Conservation (phyloP, 2,329 filamentous ascomycete genomes). For the Neophaeococcomyces aloes region DNA sequence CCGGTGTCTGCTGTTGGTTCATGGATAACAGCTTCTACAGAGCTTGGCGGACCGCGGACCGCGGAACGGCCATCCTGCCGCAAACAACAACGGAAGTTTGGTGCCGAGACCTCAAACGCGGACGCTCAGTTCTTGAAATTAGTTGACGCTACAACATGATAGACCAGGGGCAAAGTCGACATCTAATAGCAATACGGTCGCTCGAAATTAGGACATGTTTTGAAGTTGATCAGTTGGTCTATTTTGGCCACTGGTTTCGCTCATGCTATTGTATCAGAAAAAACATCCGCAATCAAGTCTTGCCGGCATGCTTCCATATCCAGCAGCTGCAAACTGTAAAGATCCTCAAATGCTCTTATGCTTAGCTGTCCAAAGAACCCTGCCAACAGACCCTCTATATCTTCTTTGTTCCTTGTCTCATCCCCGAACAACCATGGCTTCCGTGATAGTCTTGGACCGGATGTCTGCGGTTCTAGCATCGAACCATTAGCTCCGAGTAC, state of each 20-base stretch:
- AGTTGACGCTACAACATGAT: too few species aligned
- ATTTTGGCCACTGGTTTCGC: background rate
- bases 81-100: too few species aligned
- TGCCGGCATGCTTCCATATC: conserved; percentile 56
- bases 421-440: conserved; percentile 35
- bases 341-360: conserved; percentile 86
- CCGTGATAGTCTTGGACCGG: conserved; percentile 23
- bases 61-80: too few species aligned
- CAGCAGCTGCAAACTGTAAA: conserved; percentile 67
- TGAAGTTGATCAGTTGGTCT: too few species aligned
- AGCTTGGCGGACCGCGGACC: too few species aligned
- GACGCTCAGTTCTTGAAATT: too few species aligned
- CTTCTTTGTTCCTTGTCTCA: conserved; percentile 44
- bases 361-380: conserved; percentile 88
- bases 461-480: conserved; percentile 14
- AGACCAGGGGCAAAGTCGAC: too few species aligned
- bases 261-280: conserved; percentile 48
- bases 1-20: background rate
- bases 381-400: conserved; percentile 66
- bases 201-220: too few species aligned
- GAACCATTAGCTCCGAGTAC: conserved; percentile 10
- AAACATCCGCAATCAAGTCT: conserved; percentile 61
- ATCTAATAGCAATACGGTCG: too few species aligned
- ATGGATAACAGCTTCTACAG: too few species aligned
- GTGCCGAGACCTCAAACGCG: too few species aligned